These are phyloP conservation scores for Euphrasia confusa DNA, from an alignment of 257 asterid species.

Conservation along the genomic window DNA sequence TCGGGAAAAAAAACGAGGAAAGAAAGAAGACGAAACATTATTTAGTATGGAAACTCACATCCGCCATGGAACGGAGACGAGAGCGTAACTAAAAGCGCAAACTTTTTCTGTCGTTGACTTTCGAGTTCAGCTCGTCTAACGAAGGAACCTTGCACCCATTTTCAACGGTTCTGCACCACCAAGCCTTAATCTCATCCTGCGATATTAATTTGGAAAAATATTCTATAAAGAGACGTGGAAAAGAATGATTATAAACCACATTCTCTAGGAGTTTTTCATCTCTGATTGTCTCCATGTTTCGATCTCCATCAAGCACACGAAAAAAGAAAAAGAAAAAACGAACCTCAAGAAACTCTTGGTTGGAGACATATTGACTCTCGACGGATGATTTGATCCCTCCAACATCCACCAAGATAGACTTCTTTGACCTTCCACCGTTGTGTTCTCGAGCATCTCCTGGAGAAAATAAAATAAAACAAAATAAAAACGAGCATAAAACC, in stretches of 20 bases:
- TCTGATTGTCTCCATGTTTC: not conserved
- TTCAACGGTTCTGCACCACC: slow-evolving; percentile 67
- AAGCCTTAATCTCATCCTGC: slow-evolving; percentile 74
- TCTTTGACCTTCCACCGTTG: slow-evolving; percentile 28
- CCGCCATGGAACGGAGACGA: not conserved
- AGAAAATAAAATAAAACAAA: not conserved
- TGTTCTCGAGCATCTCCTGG: slow-evolving; percentile 36
- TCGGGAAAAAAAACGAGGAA: too few relatives aligned
- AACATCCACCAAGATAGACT: slow-evolving; percentile 46
- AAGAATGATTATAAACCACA: not conserved
- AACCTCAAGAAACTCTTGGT: slow-evolving; percentile 79
- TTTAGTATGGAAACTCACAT: too few relatives aligned
- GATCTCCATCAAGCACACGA: not conserved
- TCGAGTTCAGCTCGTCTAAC: slow-evolving; percentile 49
- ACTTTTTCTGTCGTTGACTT: slow-evolving; percentile 32
- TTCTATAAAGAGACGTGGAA: too few relatives aligned
- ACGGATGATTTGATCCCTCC: slow-evolving; percentile 63
- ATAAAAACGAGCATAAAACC: not conserved
- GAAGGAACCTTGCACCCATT: slow-evolving; percentile 57
- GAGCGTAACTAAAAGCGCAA: slow-evolving; percentile 40
- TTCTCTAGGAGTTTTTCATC: too few relatives aligned
- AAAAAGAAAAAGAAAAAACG: not conserved
- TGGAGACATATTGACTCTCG: slow-evolving; percentile 67
- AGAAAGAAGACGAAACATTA: too few relatives aligned
- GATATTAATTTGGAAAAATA: not conserved